Conservation (phyloP, 345 rosid genomes). For the Eutrema japonicum region DNA sequence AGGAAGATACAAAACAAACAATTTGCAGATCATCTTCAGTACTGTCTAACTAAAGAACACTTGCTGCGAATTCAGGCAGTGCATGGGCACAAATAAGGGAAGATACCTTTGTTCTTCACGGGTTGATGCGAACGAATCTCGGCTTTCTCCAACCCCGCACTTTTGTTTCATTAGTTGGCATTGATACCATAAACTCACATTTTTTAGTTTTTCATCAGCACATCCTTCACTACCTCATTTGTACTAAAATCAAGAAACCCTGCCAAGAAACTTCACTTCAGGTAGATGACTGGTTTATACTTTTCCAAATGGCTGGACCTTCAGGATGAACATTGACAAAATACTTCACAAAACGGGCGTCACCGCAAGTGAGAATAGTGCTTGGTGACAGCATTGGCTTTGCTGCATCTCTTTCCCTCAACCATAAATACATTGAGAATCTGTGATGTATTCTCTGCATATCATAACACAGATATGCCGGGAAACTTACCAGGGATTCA, state of each 20-base stretch:
- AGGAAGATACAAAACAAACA: conserved; percentile 12
- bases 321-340: conserved; percentile 78
- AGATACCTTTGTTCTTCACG: background rate
- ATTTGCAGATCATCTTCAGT: conserved; percentile 13
- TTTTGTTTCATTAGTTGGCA: conserved; percentile 25
- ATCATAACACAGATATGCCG: conserved; percentile 69
- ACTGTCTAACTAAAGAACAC: background rate
- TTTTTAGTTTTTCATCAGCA: conserved; percentile 7
- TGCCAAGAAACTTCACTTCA: conserved; percentile 30
- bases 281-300: conserved; percentile 51
- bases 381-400: conserved; percentile 62
- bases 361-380: conserved; percentile 76
- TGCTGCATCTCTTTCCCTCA: conserved; percentile 55
- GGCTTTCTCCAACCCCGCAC: background rate
- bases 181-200: background rate
- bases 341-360: conserved; percentile 65
- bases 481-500: conserved; percentile 60
- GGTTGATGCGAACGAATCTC: background rate
- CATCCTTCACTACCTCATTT: conserved; percentile 16
- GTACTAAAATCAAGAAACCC: background rate
- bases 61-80: background rate
- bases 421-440: conserved; percentile 65
- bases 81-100: background rate
- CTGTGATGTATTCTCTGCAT: conserved; percentile 61
- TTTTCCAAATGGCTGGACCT: conserved; percentile 76